These are phyloP conservation scores for Penicillium pancosmium DNA, from an alignment of 495 filamentous ascomycete genomes.

Conservation along the genomic window DNA sequence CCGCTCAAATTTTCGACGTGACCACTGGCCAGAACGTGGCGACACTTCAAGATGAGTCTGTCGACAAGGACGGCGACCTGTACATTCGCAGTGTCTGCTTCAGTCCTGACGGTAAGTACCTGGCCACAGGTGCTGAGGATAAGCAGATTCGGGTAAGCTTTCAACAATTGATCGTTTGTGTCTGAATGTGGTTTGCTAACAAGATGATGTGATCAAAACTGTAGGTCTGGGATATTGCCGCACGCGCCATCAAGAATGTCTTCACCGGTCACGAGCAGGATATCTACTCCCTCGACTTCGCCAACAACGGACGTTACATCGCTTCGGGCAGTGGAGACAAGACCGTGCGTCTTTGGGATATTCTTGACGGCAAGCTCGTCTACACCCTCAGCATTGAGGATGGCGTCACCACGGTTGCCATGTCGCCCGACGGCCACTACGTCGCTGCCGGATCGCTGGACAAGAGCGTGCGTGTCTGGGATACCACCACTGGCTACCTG, in stretches of 20 bases:
- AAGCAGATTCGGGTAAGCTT: conserved; percentile 82
- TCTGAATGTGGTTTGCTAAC: neutral
- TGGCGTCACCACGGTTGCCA: conserved; percentile 88
- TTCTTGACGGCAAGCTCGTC: conserved; percentile 71
- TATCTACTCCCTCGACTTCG: conserved; percentile 92
- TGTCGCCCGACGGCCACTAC: conserved; percentile 84
- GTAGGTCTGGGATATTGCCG: conserved; percentile 86
- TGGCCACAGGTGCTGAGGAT: conserved; percentile 88
- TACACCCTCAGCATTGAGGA: conserved; percentile 84
- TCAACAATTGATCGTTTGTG: neutral
- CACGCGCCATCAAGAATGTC: conserved; percentile 74
- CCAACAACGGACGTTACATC: conserved; percentile 83
- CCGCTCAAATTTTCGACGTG: conserved; percentile 90
- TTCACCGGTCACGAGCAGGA: conserved; percentile 90
- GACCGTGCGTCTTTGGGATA: conserved; percentile 88
- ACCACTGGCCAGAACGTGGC: conserved; percentile 75
- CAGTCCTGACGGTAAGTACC: conserved; percentile 85
- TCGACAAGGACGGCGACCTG: conserved; percentile 81
- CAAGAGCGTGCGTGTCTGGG: conserved; percentile 91
- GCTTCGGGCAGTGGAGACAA: conserved; percentile 87
- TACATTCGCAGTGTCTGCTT: conserved; percentile 94
- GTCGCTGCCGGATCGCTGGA: conserved; percentile 88
- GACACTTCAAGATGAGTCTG: conserved; percentile 78
- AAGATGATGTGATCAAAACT: neutral
- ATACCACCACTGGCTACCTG: conserved; percentile 76